A percentile compares a stretch with the other conserved stretches of the same genome.
Evolutionary conservation across 192 early-diverging fungal genomes (phyloP).

Genomic region (Jimgerdemannia lactiflua): DNA sequence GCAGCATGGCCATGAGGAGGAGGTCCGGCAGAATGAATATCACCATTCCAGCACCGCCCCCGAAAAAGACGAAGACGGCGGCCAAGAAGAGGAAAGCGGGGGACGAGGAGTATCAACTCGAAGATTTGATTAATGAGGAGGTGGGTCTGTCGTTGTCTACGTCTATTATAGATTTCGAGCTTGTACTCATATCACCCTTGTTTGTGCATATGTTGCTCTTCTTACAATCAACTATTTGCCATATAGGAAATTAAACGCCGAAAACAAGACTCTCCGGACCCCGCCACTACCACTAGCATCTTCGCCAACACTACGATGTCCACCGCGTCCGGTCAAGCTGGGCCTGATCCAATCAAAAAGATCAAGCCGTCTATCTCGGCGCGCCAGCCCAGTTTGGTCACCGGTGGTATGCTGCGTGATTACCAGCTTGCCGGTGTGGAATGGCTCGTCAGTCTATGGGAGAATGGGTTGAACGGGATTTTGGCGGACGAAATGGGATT

Average conservation of each 20-base stretch:
- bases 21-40: slow-evolving; percentile 2
- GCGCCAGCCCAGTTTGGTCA: slow-evolving; percentile 77
- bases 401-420: slow-evolving; percentile 84
- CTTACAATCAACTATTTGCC: neutral
- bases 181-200: too few relatives aligned
- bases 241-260: slow-evolving; percentile 32
- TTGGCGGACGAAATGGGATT: slow-evolving; percentile 96
- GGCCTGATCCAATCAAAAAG: slow-evolving; percentile 15
- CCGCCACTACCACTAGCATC: neutral
- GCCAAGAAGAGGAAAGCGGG: slow-evolving; percentile 48
- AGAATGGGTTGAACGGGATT: slow-evolving; percentile 96
- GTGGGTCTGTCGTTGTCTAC: slow-evolving; percentile 4
- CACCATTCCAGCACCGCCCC: neutral
- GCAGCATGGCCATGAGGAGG: neutral
- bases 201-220: neutral
- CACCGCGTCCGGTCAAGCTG: slow-evolving; percentile 8
- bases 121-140: slow-evolving; percentile 47
- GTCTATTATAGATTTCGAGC: too few relatives aligned
- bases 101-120: slow-evolving; percentile 44
- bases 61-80: slow-evolving; percentile 4
- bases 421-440: slow-evolving; percentile 96
- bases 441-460: slow-evolving; percentile 93
- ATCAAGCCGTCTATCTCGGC: slow-evolving; percentile 48
- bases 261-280: slow-evolving; percentile 10
- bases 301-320: neutral